Base-by-base conservation (phyloP, 2,329 filamentous ascomycete species). In the Cordyceps cicadae region DNA sequence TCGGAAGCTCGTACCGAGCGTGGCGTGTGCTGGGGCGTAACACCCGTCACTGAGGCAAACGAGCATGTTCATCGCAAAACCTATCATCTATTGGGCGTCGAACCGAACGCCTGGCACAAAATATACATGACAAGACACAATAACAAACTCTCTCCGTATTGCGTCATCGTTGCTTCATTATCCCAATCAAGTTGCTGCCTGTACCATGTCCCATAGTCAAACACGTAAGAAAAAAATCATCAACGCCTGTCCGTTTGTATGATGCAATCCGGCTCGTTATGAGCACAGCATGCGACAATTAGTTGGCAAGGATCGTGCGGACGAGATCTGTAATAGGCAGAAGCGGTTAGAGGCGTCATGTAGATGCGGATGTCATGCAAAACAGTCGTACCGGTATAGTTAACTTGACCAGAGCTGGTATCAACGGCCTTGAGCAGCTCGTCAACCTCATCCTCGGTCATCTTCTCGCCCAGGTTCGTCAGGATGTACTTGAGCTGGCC, bases 381-480 rank as follows among this genome's bases (percentile, higher is more conserved):
- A 32, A 19, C 46, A 51, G 74, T 29, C 86, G 65, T 81, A 94
- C 91, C 92, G 66, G 89, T 92, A 76, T 99, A 99, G 81, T 97
- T 96, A 76, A 99, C 90, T 83, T 97, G 92, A 68, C 93, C 92
- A 60, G 88, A 93, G 77, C 88, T 94, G 63, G 92, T 96, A 74
- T 99, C 94, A 66, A 97, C 93, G 0, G 92, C 92, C 87, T 97
- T 99, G 75, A 99, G 87, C 72, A 99, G 83, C 83, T 99, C 94
- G 75, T 97, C 93, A 54, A 99, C 94, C 81, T 99, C 94, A 65
- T 97, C 94, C 70, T 99, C 93, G 64, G 89, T 90, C 92, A 99
- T 97, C 83, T 97, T 97, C 87, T 99, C 94, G 70, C 94, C 94
- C 69, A 99, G 79, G 74, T 97, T 97, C 61, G 94, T 99, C 71